These are phyloP conservation scores for Amaranthus hypochondriacus DNA, from an alignment of 148 eudicot species.

Conservation along the genomic window DNA sequence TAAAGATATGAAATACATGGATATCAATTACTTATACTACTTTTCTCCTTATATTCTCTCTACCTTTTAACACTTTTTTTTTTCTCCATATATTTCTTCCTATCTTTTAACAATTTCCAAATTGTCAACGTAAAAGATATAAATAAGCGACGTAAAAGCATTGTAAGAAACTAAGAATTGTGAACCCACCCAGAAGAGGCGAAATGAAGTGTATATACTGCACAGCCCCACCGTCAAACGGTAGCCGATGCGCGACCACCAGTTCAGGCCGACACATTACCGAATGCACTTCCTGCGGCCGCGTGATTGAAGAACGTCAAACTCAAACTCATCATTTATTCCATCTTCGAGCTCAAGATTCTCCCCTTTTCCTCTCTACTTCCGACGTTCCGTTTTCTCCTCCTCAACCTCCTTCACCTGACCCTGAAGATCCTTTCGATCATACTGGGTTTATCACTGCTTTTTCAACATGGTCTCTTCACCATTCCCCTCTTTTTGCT, in stretches of 20 bases:
- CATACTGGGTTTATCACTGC: constrained; percentile 89
- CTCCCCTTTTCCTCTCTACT: constrained; percentile 74
- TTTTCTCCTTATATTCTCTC: no score
- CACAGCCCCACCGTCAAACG: constrained; percentile 20
- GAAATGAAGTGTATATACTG: constrained; percentile 85
- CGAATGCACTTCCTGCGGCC: constrained; percentile 82
- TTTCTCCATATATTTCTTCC: no score
- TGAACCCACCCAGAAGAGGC: not conserved
- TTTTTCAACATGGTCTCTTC: constrained; percentile 84
- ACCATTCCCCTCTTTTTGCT: constrained; percentile 56
- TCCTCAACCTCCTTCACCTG: constrained; percentile 17
- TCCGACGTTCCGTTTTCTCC: constrained; percentile 71
- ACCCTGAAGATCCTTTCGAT: constrained; percentile 65
- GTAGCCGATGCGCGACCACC: constrained; percentile 55
- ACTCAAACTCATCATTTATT: constrained; percentile 78
- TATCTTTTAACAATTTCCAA: no score
- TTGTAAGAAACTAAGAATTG: no score
- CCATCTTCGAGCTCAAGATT: constrained; percentile 71
- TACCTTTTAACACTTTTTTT: no score
- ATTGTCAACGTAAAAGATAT: no score
- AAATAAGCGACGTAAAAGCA: no score
- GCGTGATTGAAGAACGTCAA: constrained; percentile 71
- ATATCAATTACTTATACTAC: no score
- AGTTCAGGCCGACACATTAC: constrained; percentile 47
- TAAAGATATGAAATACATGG: no score